These are phyloP conservation scores for Cladosporium sp. DNA, from an alignment of 2,329 filamentous ascomycete species.

Conservation along the genomic window DNA sequence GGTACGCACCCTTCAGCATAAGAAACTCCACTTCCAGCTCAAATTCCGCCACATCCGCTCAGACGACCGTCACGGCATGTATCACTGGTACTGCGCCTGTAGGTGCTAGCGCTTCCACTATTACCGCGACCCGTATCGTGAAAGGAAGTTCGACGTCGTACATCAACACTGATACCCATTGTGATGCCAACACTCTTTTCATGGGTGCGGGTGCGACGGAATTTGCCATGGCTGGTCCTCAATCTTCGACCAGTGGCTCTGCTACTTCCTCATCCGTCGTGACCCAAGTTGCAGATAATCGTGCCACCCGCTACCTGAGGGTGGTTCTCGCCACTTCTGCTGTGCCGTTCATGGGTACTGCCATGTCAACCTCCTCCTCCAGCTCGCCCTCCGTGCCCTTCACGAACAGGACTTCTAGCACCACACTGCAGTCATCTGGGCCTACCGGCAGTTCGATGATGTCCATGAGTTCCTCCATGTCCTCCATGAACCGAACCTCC, in stretches of 20 bases:
- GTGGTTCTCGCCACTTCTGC: not conserved
- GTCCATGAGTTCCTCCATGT: not conserved
- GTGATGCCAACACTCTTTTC: constrained; percentile 12
- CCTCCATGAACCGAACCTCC: not conserved
- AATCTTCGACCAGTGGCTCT: not conserved
- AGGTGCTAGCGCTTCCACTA: not conserved
- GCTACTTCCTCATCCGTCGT: not conserved
- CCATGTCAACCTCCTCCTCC: not conserved
- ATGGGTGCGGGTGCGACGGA: not conserved
- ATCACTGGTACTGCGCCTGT: constrained; percentile 1
- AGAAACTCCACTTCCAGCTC: no score
- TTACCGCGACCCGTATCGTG: constrained; percentile 6
- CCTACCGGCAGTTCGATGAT: no score
- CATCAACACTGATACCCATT: constrained; percentile 3
- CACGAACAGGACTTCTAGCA: not conserved
- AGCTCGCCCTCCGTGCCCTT: not conserved
- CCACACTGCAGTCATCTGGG: no score
- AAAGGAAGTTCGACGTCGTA: not conserved
- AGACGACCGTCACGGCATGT: not conserved
- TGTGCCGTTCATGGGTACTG: no score
- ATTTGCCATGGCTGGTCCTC: not conserved
- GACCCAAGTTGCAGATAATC: not conserved
- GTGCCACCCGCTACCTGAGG: not conserved
- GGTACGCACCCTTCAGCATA: not conserved
- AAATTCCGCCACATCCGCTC: not conserved